phyloP scores from a whole-genome alignment of 768 basidiomycete species.

The Suillus spraguei region DNA sequence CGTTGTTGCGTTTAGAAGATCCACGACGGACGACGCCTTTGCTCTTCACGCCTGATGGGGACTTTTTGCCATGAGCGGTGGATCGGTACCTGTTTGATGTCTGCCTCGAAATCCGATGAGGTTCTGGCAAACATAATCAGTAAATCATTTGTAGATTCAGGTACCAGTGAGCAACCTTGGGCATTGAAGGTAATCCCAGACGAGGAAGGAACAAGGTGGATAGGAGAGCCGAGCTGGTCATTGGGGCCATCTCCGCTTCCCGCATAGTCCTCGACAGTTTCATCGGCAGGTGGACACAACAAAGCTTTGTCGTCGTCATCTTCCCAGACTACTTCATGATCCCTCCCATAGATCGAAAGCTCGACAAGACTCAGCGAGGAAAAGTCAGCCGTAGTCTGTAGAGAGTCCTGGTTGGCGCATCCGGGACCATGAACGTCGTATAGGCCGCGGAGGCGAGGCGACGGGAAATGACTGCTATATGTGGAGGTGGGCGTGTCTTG shows the following conservation, averaged over 20 bases:
- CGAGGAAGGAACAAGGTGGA: constrained; percentile 8
- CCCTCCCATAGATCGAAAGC: constrained; percentile 13
- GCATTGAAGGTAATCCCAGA: background rate
- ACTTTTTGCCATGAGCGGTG: constrained; percentile 21
- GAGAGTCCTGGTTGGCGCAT: constrained; percentile 22
- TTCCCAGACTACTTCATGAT: constrained; percentile 21
- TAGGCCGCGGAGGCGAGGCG: constrained; percentile 34
- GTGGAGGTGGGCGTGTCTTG: constrained; percentile 24
- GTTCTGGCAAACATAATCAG: background rate
- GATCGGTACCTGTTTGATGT: constrained; percentile 20
- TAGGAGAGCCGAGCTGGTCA: constrained; percentile 1
- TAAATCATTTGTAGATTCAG: background rate
- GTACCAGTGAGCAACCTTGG: background rate
- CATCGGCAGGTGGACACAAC: constrained; percentile 30
- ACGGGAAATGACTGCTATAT: constrained; percentile 11
- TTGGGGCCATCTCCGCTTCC: background rate
- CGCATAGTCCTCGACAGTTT: constrained; percentile 14
- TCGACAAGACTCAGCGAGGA: constrained; percentile 18
- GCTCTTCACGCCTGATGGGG: constrained; percentile 4
- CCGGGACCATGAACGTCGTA: constrained; percentile 33
- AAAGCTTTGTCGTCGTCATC: constrained; percentile 29
- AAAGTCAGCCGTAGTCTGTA: constrained; percentile 29
- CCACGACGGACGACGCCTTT: constrained; percentile 28
- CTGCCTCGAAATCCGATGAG: background rate
- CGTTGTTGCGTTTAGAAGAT: constrained; percentile 29